These are phyloP conservation scores for Aristolochia californica DNA, from an alignment of 164 flowering plant species.

Conservation along the genomic window DNA sequence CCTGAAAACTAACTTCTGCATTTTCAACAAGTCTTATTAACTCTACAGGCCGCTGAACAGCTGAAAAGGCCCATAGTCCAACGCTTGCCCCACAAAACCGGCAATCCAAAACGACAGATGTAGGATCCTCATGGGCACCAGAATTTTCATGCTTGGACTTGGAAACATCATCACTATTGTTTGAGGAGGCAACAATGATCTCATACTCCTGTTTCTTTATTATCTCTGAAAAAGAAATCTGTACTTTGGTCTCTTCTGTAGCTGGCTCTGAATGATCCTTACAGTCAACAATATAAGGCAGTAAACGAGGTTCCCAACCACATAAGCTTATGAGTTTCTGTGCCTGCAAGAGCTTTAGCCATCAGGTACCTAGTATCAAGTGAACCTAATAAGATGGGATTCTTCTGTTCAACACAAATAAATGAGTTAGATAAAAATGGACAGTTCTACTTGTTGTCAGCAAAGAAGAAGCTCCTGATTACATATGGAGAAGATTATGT, in stretches of 20 bases:
- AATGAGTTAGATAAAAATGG: no score
- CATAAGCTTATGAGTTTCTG: slow-evolving; percentile 72
- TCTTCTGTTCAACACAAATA: no score
- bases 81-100: slow-evolving; percentile 81
- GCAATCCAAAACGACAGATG: slow-evolving; percentile 79
- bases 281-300: slow-evolving; percentile 69
- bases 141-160: slow-evolving; percentile 17
- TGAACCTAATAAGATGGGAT: no score
- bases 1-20: slow-evolving; percentile 31
- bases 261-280: slow-evolving; percentile 26
- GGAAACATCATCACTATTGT: slow-evolving; percentile 15
- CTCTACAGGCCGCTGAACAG: slow-evolving; percentile 59
- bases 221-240: slow-evolving; percentile 12
- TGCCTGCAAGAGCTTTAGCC: slow-evolving; percentile 45
- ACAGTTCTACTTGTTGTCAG: no score
- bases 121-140: slow-evolving; percentile 37
- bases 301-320: slow-evolving; percentile 83
- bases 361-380: not conserved
- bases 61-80: slow-evolving; percentile 79
- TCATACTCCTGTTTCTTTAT: slow-evolving; percentile 17
- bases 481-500: no score
- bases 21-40: slow-evolving; percentile 48
- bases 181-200: slow-evolving; percentile 11
- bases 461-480: no score
- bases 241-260: slow-evolving; percentile 15